A percentile compares a stretch with the other conserved stretches of the same genome.
phyloP scores from a whole-genome alignment of 1,284 basidiomycete genomes.

The Ustilago tritici region DNA sequence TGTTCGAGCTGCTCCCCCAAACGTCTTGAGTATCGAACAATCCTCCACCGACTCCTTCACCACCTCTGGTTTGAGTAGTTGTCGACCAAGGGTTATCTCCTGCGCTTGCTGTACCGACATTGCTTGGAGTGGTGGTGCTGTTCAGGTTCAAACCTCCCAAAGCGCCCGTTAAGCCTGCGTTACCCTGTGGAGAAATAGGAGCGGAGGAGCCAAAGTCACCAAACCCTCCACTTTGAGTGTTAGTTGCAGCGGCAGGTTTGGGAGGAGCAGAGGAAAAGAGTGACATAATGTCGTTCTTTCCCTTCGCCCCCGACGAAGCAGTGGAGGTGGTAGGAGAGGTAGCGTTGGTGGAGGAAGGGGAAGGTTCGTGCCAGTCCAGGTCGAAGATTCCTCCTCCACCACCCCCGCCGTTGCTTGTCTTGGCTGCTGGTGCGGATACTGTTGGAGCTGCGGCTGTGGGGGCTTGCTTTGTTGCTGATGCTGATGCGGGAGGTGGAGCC shows the following conservation, averaged over 20 bases:
- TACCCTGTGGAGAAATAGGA: not conserved
- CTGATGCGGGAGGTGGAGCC: slow-evolving; percentile 10
- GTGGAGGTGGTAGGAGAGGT: slow-evolving; percentile 71
- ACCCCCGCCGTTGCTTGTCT: slow-evolving; percentile 63
- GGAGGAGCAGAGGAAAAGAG: slow-evolving; percentile 73
- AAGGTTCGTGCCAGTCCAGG: slow-evolving; percentile 78
- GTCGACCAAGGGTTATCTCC: slow-evolving; percentile 27
- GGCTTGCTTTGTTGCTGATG: slow-evolving; percentile 20
- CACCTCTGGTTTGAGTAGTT: not conserved
- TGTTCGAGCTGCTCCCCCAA: slow-evolving; percentile 38
- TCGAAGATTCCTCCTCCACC: slow-evolving; percentile 80
- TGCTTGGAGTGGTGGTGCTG: not conserved
- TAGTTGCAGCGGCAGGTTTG: slow-evolving; percentile 8
- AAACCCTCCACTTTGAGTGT: slow-evolving; percentile 8
- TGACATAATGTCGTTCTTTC: slow-evolving; percentile 86
- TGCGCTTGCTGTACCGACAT: not conserved
- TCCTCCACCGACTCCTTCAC: slow-evolving; percentile 10
- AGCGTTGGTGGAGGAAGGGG: slow-evolving; percentile 43
- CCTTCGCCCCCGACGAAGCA: slow-evolving; percentile 32
- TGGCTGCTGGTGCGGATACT: slow-evolving; percentile 52
- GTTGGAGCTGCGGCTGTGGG: slow-evolving; percentile 11
- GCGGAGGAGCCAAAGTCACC: slow-evolving; percentile 34
- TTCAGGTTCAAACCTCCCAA: slow-evolving; percentile 37
- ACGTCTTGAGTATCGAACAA: slow-evolving; percentile 62
- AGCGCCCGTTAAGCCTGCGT: slow-evolving; percentile 12